A percentile compares a stretch with the other conserved stretches of the same genome.
These are phyloP conservation scores for Phaeosphaeria sp. DNA, from an alignment of 2,329 filamentous ascomycete species.

Conservation along the genomic window DNA sequence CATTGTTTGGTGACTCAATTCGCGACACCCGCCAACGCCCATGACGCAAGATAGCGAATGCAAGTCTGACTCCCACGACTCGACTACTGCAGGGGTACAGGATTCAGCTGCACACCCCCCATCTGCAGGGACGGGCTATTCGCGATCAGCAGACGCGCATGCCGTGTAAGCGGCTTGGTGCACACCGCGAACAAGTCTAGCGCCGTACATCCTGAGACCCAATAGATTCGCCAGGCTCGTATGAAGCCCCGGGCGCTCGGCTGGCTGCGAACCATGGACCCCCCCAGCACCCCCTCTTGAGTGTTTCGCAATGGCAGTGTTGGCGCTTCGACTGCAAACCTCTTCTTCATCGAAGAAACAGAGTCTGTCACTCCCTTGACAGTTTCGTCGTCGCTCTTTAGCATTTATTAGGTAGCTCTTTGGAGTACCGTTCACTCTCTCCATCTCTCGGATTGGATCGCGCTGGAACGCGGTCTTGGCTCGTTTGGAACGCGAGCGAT, in stretches of 20 bases:
- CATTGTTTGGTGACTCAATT: neutral
- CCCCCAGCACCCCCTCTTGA: neutral
- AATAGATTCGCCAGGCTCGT: slow-evolving; percentile 20
- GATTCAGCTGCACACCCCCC: neutral
- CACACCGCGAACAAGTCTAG: no score
- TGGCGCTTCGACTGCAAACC: slow-evolving; percentile 22
- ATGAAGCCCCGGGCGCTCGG: slow-evolving; percentile 19
- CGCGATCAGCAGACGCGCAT: slow-evolving; percentile 10
- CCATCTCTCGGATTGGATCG: slow-evolving; percentile 37
- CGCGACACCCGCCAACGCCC: slow-evolving; percentile 1
- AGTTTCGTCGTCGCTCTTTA: slow-evolving; percentile 40
- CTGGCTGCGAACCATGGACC: slow-evolving; percentile 19
- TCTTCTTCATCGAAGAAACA: slow-evolving; percentile 23
- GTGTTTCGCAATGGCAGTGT: slow-evolving; percentile 18
- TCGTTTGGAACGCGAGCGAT: no score
- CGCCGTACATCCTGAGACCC: no score
- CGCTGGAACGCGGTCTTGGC: slow-evolving; percentile 33
- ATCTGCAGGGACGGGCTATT: slow-evolving; percentile 3
- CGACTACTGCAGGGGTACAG: neutral
- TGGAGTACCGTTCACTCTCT: slow-evolving; percentile 41
- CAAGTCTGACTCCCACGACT: neutral
- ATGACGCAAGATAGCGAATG: slow-evolving; percentile 1
- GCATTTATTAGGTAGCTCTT: slow-evolving; percentile 27
- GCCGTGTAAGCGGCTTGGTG: slow-evolving; percentile 17
- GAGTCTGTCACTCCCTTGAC: slow-evolving; percentile 42